Percentiles rank a stretch among this genome's conserved stretches.
Conservation (phyloP, 75 land plant species). For the Picea sitchensis region DNA sequence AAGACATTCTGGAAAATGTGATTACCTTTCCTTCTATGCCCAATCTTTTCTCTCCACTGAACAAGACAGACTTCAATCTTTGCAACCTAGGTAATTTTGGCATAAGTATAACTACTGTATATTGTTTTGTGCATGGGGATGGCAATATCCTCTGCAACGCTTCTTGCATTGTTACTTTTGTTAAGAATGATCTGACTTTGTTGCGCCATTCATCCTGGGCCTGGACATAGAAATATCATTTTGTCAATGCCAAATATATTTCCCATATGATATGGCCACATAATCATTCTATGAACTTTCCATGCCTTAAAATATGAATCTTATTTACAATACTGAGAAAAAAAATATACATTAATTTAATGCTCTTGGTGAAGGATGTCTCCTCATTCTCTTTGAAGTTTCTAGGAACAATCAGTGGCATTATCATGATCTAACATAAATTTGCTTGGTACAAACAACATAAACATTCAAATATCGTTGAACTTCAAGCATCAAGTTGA, state of each 20-base stretch:
- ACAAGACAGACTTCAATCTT: conserved; percentile 30
- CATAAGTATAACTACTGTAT: conserved; percentile 82
- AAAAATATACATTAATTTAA: too few species aligned
- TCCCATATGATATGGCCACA: background rate
- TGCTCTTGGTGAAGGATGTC: background rate
- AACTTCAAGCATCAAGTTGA: background rate
- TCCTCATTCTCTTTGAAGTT: background rate
- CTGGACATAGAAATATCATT: conserved; percentile 29
- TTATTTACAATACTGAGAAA: background rate
- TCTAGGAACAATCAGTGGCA: background rate
- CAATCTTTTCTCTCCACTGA: conserved; percentile 5
- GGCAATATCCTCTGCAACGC: conserved; percentile 84
- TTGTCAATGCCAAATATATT: background rate
- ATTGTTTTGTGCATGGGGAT: conserved; percentile 75
- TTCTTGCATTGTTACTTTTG: conserved; percentile 49
- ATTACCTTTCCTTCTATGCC: conserved; percentile 60
- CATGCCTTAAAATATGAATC: background rate
- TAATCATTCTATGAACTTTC: background rate
- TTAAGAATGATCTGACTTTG: conserved; percentile 60
- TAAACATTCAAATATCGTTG: too few species aligned
- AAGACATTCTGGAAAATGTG: too few species aligned
- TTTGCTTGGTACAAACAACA: too few species aligned
- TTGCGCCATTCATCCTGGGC: conserved; percentile 78
- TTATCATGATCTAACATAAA: too few species aligned
- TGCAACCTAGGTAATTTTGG: conserved; percentile 49